Percentiles rank a stretch among this genome's conserved stretches.
Conservation (phyloP, 192 early-diverging fungal genomes). For the Backusella macrospora region DNA sequence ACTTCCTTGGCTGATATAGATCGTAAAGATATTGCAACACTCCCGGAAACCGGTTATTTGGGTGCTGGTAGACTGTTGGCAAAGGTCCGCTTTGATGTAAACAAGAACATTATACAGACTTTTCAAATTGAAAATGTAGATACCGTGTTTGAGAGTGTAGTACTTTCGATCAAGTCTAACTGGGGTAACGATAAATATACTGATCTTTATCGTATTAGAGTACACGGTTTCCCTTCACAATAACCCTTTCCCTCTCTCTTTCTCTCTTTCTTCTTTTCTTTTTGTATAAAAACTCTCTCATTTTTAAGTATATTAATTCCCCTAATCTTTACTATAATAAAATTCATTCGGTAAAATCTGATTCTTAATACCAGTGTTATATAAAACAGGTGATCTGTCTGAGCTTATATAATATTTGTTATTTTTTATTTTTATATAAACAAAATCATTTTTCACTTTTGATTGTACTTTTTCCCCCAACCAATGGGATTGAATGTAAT, state of each 20-base stretch:
- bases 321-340: not conserved
- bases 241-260: too few relatives aligned
- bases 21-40: not conserved
- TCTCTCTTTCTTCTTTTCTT: not conserved
- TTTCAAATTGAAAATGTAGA: slow-evolving; percentile 29
- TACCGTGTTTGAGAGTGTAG: slow-evolving; percentile 47
- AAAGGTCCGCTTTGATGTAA: slow-evolving; percentile 50
- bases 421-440: too few relatives aligned
- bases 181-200: slow-evolving; percentile 75
- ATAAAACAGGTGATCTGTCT: too few relatives aligned
- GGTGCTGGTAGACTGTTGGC: slow-evolving; percentile 9
- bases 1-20: not conserved
- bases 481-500: too few relatives aligned
- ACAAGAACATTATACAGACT: slow-evolving; percentile 47
- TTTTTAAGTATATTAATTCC: not conserved
- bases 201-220: slow-evolving; percentile 75
- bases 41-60: not conserved
- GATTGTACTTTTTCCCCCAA: too few relatives aligned
- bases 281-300: not conserved
- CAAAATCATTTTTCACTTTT: too few relatives aligned
- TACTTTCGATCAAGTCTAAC: slow-evolving; percentile 66
- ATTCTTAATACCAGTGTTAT: not conserved
- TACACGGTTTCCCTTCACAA: slow-evolving; percentile 52
- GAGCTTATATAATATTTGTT: too few relatives aligned
- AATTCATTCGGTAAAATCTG: not conserved